These are phyloP conservation scores for Candida stauntonica DNA, from an alignment of 805 yeast species.

Conservation along the genomic window DNA sequence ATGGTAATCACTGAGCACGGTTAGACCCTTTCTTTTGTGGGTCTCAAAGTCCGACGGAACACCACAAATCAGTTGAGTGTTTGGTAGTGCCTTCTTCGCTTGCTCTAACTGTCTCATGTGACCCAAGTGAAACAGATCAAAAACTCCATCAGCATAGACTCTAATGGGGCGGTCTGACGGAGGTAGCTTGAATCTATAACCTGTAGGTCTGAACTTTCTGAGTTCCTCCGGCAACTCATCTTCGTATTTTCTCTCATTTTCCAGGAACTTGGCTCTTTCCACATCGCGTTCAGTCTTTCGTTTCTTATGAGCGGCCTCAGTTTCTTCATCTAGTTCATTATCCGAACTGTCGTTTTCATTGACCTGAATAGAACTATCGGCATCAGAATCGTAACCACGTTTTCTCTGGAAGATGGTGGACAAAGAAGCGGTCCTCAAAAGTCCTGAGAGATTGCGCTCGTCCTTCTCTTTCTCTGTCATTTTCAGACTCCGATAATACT, in stretches of 20 bases:
- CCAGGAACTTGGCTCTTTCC: constrained; percentile 27
- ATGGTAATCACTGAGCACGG: constrained; percentile 84
- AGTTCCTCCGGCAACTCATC: constrained; percentile 62
- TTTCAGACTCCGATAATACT: no score
- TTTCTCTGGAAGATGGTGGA: constrained; percentile 19
- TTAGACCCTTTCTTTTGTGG: constrained; percentile 87
- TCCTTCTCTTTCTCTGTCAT: constrained; percentile 13
- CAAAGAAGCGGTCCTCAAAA: constrained; percentile 19
- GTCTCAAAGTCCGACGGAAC: constrained; percentile 88
- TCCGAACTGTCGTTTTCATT: constrained; percentile 8
- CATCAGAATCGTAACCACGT: constrained; percentile 17
- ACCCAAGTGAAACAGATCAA: constrained; percentile 93
- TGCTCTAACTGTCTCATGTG: constrained; percentile 98
- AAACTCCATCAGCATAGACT: constrained; percentile 97
- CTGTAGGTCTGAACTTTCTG: constrained; percentile 75
- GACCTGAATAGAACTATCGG: constrained; percentile 4
- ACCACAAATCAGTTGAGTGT: constrained; percentile 84
- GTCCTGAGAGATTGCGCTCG: constrained; percentile 12
- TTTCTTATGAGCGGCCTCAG: constrained; percentile 15
- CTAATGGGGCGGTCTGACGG: constrained; percentile 83
- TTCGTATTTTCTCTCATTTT: constrained; percentile 57
- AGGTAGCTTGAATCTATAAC: constrained; percentile 75
- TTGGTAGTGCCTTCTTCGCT: constrained; percentile 86
- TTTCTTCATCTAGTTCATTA: constrained; percentile 10
- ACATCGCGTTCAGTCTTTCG: constrained; percentile 25